These are phyloP conservation scores for Medicago arabica DNA, from an alignment of 306 rosid species.

Conservation along the genomic window DNA sequence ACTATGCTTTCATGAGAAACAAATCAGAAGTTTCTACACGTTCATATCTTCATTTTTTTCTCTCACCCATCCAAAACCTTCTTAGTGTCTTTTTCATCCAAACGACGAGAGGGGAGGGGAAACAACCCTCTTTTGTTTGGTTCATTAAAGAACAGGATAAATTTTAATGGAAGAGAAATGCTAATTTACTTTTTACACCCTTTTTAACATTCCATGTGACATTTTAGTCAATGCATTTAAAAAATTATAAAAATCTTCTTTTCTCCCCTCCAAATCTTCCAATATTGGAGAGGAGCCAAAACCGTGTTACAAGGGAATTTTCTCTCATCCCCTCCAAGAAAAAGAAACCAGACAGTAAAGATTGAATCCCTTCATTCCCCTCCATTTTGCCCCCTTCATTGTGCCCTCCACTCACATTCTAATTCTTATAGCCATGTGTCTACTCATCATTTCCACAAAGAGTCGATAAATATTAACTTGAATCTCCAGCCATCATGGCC, in stretches of 20 bases:
- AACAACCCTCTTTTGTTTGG: neutral
- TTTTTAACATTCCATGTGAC: neutral
- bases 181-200: neutral
- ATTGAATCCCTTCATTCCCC: neutral
- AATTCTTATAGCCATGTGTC: neutral
- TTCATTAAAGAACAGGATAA: neutral
- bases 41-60: too few species aligned
- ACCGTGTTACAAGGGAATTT: neutral
- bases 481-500: constrained; percentile 5
- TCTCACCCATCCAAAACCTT: neutral
- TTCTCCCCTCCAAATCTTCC: neutral
- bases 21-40: neutral
- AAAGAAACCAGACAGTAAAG: neutral
- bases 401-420: constrained; percentile 10
- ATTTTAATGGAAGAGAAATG: neutral
- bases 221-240: neutral
- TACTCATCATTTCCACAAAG: constrained; percentile 13
- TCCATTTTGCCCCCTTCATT: neutral
- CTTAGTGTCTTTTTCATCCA: neutral
- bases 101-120: neutral
- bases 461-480: constrained; percentile 10
- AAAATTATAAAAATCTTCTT: neutral
- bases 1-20: constrained; percentile 23
- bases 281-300: neutral
- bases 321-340: neutral